Evolutionary conservation across 176 grass and related monocot genomes (phyloP).

Genomic region (sorghum (Sorghum bicolor)): Sorghum_bicolor_NCBIv3 NC_012872.2:63699001-63699500

Average conservation of each 20-base stretch:
- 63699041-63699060: not conserved
- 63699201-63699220: not conserved
- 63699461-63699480: conserved; percentile 42
- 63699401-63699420: conserved; percentile 63
- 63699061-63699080: no score
- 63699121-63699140: no score
- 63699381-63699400: conserved; percentile 77
- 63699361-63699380: conserved; percentile 74
- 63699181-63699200: not conserved
- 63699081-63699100: not conserved
- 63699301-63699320: conserved; percentile 87
- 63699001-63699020: not conserved
- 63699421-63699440: conserved; percentile 49
- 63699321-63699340: conserved; percentile 86
- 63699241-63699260: not conserved
- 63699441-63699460: conserved; percentile 70
- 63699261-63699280: conserved; percentile 16
- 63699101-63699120: not conserved
- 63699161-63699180: not conserved
- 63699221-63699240: not conserved
- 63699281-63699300: conserved; percentile 93
- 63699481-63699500: conserved; percentile 82
- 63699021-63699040: not conserved
- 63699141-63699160: not conserved
- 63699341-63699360: conserved; percentile 78